Evolutionary conservation across 768 basidiomycete species (phyloP), one percentile per base, ranked within the genome.

Genomic region (Cystobasidium tubakii): DNA sequence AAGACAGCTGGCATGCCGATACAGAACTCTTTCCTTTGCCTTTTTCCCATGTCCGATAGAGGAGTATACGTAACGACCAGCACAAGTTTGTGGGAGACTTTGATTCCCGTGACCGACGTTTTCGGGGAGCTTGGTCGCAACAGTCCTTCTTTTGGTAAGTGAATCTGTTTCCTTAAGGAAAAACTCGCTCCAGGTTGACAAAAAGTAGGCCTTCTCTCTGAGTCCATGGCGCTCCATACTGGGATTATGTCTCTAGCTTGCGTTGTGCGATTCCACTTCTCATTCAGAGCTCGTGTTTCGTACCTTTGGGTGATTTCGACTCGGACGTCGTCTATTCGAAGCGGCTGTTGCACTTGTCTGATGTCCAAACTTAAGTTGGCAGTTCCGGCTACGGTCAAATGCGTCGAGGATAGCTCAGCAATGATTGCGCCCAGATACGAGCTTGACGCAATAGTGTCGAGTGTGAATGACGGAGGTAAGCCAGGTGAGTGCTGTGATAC

Each of bases 21-120:
- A 17, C 43, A 42, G 23, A 65, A 65, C 43, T 65, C 63, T 46
- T 65, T 65, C 63, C 36, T 65, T 33, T 65, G 63, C 25, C 39
- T 65, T 29, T 23, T 65, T 3, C 12, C 27, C 7, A 42, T n/a
- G 23, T 65, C 43, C 9, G 43, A 6, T 10, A 65, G 23, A 3
- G 63, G 63, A 27, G 43, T 42, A 23, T 65, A 65, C 6, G 43
- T 46, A 17, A 65, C 39, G 25, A 65, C 29, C 3, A 65, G 6
- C 6, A 36, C 31, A 10, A 65, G 25, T 27, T 46, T 39, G 34
- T 65, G 63, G 21, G 36, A 25, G 17, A 65, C 63, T 46, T 46
- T 65, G 63, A 65, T 65, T 6, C 63, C 63, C 23, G 63, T 65
- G 17, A 65, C 17, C 13, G 33, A 65, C 2, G 63, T 9, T 27